Conservation (phyloP, 257 asterid species). For the Nicotiana tabacum region DNA sequence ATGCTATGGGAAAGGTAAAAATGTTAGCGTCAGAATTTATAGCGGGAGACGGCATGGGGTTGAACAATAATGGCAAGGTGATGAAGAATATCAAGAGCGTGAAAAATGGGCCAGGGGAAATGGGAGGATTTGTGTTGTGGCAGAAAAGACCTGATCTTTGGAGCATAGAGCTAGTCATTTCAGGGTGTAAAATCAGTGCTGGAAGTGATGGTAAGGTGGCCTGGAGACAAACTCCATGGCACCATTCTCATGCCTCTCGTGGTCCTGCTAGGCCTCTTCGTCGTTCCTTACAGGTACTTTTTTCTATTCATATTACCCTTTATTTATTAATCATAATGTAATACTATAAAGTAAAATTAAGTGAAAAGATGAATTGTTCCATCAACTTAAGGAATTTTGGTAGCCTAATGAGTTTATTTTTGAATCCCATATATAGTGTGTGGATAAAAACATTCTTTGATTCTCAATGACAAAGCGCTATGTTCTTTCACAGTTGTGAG, state of each 20-base stretch:
- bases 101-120: slow-evolving; percentile 32
- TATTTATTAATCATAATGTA: too few species aligned
- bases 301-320: not conserved
- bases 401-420: not conserved
- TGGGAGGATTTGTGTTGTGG: slow-evolving; percentile 65
- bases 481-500: not conserved
- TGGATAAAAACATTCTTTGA: not conserved
- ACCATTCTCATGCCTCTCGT: slow-evolving; percentile 55
- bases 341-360: too few species aligned
- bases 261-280: slow-evolving; percentile 67
- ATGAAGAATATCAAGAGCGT: slow-evolving; percentile 28
- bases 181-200: slow-evolving; percentile 40
- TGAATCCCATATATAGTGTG: not conserved
- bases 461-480: not conserved
- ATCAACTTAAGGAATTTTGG: not conserved
- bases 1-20: slow-evolving; percentile 65
- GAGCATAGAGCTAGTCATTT: slow-evolving; percentile 56
- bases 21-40: slow-evolving; percentile 48
- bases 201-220: slow-evolving; percentile 30
- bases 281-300: slow-evolving; percentile 53
- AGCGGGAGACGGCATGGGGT: not conserved
- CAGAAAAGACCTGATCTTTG: slow-evolving; percentile 62
- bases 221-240: slow-evolving; percentile 77
- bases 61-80: slow-evolving; percentile 15
- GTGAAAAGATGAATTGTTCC: too few species aligned